A percentile compares a stretch with the other conserved stretches of the same genome.
These are phyloP conservation scores for Ilex aquifolium DNA, from an alignment of 257 asterid species.

Conservation along the genomic window DNA sequence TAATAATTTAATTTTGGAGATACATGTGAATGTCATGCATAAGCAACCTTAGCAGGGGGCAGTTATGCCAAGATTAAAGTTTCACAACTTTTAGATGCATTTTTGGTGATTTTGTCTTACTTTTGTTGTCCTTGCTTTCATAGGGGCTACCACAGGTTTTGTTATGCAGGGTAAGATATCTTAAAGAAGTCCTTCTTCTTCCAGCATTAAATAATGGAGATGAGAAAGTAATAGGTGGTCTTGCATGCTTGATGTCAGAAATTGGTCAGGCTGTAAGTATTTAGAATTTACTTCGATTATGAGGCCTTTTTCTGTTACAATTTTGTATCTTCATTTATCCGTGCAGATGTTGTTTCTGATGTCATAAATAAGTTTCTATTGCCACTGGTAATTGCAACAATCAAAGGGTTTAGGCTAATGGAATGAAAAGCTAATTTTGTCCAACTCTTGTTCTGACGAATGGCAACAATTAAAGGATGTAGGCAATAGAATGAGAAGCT, in stretches of 20 bases:
- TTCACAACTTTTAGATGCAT: too few species aligned
- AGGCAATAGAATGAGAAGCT: not conserved
- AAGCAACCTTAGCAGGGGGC: too few species aligned
- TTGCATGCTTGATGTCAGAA: conserved; percentile 89
- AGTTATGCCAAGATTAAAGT: too few species aligned
- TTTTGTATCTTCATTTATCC: too few species aligned
- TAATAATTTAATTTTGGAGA: too few species aligned
- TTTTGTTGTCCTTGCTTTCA: conserved; percentile 19
- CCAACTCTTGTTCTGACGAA: not conserved
- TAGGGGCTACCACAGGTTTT: conserved; percentile 76
- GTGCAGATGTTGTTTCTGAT: too few species aligned
- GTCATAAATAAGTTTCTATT: too few species aligned
- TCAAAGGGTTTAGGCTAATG: too few species aligned
- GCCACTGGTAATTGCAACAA: not conserved
- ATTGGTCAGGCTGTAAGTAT: conserved; percentile 88
- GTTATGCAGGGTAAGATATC: conserved; percentile 62
- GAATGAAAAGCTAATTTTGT: not conserved
- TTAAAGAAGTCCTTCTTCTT: conserved; percentile 65
- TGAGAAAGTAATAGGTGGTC: conserved; percentile 66
- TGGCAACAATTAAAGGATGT: not conserved
- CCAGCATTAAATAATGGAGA: conserved; percentile 80
- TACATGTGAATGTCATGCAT: too few species aligned
- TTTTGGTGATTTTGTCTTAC: not conserved
- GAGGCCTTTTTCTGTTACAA: too few species aligned
- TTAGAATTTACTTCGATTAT: conserved; percentile 2